Percentiles rank a stretch among this genome's conserved stretches.
phyloP scores from a whole-genome alignment of 2,329 filamentous ascomycete species.

The Pseudophaeomoniella oleicola region DNA sequence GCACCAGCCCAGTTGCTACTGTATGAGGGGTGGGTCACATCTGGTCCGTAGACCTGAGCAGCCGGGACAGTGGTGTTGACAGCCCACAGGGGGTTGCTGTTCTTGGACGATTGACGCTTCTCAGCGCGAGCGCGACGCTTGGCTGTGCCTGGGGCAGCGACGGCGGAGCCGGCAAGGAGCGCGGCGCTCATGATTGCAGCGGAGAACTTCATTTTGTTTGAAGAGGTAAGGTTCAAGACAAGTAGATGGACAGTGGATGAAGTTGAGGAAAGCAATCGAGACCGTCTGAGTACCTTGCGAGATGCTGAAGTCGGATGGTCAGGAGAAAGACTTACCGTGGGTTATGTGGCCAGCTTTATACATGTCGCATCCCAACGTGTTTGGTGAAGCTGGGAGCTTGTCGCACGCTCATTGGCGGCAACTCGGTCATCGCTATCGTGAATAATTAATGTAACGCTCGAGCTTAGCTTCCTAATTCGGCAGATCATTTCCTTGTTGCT shows the following conservation, averaged over 20 bases:
- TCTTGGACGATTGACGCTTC: no score
- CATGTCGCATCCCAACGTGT: no score
- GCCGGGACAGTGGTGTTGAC: slow-evolving; percentile 12
- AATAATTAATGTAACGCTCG: not conserved
- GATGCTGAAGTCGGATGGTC: no score
- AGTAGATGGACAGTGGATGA: not conserved
- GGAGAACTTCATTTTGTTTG: slow-evolving; percentile 15
- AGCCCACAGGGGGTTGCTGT: not conserved
- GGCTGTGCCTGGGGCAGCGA: slow-evolving; percentile 14
- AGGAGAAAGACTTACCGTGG: no score
- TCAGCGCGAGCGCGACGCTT: not conserved
- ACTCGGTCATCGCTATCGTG: no score
- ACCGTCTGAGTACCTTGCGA: no score
- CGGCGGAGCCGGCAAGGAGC: slow-evolving; percentile 12
- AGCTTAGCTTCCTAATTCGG: not conserved
- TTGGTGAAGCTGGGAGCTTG: no score
- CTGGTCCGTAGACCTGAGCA: slow-evolving; percentile 15
- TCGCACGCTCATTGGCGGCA: not conserved
- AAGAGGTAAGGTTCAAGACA: not conserved
- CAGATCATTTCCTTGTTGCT: not conserved
- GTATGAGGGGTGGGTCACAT: slow-evolving; percentile 33
- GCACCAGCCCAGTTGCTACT: slow-evolving; percentile 46
- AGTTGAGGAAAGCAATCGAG: not conserved
- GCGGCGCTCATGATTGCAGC: slow-evolving; percentile 10
- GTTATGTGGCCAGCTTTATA: no score